Evolutionary conservation across 2,329 filamentous ascomycete species (phyloP).

Genomic region (Helicocarpus griseus): DNA sequence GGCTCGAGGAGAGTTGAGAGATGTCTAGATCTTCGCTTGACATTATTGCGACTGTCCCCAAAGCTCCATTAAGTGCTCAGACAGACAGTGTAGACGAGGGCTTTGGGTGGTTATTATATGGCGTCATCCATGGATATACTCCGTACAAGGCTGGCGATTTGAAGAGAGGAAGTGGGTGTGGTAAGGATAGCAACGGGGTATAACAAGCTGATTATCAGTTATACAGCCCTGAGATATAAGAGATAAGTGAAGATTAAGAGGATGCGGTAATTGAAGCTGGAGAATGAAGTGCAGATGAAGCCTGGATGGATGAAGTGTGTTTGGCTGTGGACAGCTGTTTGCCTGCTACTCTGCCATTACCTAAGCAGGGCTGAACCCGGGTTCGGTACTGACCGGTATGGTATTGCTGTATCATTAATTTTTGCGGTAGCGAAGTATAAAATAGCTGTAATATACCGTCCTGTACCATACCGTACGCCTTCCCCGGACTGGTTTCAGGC

Average conservation of each 20-base stretch:
- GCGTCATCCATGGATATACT: constrained; percentile 3
- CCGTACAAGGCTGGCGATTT: neutral
- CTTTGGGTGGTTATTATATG: neutral
- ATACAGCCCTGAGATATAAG: neutral
- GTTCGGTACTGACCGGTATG: neutral
- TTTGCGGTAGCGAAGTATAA: neutral
- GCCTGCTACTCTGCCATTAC: neutral
- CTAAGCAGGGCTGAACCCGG: neutral
- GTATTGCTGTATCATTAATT: neutral
- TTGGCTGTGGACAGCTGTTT: neutral
- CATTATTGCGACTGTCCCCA: constrained; percentile 23
- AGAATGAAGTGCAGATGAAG: too few species aligned
- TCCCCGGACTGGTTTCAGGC: neutral
- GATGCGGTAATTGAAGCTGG: neutral
- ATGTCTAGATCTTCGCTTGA: constrained; percentile 41
- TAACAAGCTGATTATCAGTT: neutral
- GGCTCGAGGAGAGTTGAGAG: constrained; percentile 60
- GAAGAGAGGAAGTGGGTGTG: neutral
- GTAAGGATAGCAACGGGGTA: neutral
- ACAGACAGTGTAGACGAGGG: neutral
- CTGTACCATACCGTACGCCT: neutral
- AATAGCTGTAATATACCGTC: neutral
- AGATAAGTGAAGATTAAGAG: neutral
- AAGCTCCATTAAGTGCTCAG: neutral
- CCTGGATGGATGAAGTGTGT: neutral